phyloP scores from a whole-genome alignment of 2,329 filamentous ascomycete genomes.

The Coniochaeta sp. region DNA sequence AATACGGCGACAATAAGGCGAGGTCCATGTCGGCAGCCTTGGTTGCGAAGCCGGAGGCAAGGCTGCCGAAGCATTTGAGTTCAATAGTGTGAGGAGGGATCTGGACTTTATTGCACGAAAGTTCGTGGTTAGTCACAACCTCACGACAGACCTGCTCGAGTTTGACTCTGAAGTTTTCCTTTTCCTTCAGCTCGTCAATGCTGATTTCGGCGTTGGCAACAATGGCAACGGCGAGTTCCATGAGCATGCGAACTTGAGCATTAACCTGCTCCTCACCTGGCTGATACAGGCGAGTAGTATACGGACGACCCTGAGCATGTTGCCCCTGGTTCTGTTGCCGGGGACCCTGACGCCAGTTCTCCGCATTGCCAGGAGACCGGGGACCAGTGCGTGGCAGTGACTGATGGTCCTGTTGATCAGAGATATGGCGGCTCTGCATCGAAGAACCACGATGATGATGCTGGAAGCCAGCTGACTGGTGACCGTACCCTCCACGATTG shows the following conservation, averaged over 20 bases:
- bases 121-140: constrained; percentile 47
- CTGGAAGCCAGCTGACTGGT: background rate
- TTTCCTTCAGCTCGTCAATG: constrained; percentile 55
- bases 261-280: constrained; percentile 35
- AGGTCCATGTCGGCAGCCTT: constrained; percentile 90
- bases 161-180: constrained; percentile 59
- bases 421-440: background rate
- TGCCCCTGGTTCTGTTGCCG: background rate
- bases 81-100: constrained; percentile 49
- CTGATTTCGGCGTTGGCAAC: constrained; percentile 57
- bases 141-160: constrained; percentile 60
- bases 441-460: background rate
- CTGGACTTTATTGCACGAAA: constrained; percentile 23
- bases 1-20: constrained; percentile 61
- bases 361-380: constrained; percentile 9
- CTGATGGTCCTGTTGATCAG: background rate
- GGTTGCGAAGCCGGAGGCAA: constrained; percentile 78
- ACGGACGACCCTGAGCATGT: constrained; percentile 10
- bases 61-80: constrained; percentile 73
- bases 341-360: background rate
- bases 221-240: constrained; percentile 38
- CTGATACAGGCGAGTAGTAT: constrained; percentile 15
- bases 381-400: constrained; percentile 5
- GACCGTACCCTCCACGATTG: background rate
- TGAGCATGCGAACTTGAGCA: constrained; percentile 41